These are phyloP conservation scores for Kuraishia floccosa DNA, from an alignment of 805 yeast genomes.

Conservation along the genomic window DNA sequence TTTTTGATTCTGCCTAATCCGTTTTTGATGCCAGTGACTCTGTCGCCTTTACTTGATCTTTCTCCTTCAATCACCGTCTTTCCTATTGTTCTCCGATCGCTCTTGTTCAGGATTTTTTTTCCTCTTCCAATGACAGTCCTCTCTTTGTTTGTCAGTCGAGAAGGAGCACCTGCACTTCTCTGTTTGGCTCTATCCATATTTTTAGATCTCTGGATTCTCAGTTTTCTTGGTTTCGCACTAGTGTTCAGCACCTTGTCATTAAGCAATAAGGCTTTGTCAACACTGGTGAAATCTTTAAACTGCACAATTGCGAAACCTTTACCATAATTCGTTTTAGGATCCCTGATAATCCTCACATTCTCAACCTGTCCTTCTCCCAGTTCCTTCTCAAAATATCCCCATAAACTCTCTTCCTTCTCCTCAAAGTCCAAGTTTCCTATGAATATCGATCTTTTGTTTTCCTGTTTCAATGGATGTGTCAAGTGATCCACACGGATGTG, in stretches of 20 bases:
- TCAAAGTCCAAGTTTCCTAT: conserved; percentile 93
- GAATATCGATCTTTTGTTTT: conserved; percentile 73
- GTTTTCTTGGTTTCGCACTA: conserved; percentile 37
- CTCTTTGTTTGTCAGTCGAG: conserved; percentile 48
- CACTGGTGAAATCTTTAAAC: conserved; percentile 61
- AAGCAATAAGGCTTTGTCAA: conserved; percentile 70
- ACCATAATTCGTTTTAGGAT: conserved; percentile 87
- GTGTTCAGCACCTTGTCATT: conserved; percentile 50
- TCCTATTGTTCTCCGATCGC: conserved; percentile 66
- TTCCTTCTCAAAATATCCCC: conserved; percentile 58
- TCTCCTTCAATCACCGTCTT: conserved; percentile 55
- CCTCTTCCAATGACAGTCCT: conserved; percentile 78
- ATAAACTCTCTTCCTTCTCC: conserved; percentile 80
- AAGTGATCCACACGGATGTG: conserved; percentile 89
- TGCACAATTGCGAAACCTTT: conserved; percentile 97
- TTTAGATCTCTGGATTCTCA: conserved; percentile 71
- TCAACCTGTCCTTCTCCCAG: conserved; percentile 60
- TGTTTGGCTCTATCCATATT: conserved; percentile 17
- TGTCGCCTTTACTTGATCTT: conserved; percentile 63
- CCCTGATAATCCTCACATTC: conserved; percentile 84
- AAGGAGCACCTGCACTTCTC: conserved; percentile 4
- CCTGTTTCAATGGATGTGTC: conserved; percentile 84
- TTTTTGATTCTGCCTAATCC: conserved; percentile 39
- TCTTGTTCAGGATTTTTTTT: conserved; percentile 59
- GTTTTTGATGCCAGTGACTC: conserved; percentile 48